Evolutionary conservation across 805 yeast species (phyloP), one percentile per base, ranked within the genome.

Genomic region (Debaryomyces tyrocola): DNA sequence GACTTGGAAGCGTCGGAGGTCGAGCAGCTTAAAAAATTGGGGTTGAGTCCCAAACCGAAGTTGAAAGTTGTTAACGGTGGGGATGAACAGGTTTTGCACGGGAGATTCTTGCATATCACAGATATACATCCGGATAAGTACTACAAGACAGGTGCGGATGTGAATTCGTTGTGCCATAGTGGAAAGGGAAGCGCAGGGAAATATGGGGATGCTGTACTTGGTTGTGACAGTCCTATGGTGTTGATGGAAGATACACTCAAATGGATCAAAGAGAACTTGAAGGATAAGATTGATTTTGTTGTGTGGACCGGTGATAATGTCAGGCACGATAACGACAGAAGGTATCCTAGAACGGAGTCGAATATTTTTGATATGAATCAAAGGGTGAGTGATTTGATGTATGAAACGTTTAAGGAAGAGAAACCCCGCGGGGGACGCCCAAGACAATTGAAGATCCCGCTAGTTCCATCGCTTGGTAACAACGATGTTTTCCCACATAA

Each of bases 251-350:
- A 73, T 14, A 87, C 95, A 0, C 65, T 89, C 45, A 61, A 74
- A 27, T 89, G 95, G 94, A 69, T 89, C 2, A 63, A 73, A 17
- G 70, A 73, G 10, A 82, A 87, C 49, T 62, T 89, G 48, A 79
- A 74, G 49, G 94, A 87, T 62, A 82, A 88, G 53, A 83, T 89
- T 41, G 96, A 89, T 62, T 89, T 89, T 64, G 84, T 89, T 10
- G 78, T 89, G 11, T 89, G 96, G 96, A 88, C 96, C 0, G 96
- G 96, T 28, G 96, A 89, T 65, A 89, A 88, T 56, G 80, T 87
- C 39, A 75, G 96, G 46, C 96, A 88, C 62, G 96, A 88, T 62
- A 86, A 84, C 56, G 96, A 88, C 65, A 72, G 95, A 59, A 60
- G 62, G 17, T 67, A 69, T 57, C 96, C 96, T 2, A 78, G 96